Conservation (phyloP, 2,329 filamentous ascomycete genomes). For the Colletotrichum spaethianum region DNA sequence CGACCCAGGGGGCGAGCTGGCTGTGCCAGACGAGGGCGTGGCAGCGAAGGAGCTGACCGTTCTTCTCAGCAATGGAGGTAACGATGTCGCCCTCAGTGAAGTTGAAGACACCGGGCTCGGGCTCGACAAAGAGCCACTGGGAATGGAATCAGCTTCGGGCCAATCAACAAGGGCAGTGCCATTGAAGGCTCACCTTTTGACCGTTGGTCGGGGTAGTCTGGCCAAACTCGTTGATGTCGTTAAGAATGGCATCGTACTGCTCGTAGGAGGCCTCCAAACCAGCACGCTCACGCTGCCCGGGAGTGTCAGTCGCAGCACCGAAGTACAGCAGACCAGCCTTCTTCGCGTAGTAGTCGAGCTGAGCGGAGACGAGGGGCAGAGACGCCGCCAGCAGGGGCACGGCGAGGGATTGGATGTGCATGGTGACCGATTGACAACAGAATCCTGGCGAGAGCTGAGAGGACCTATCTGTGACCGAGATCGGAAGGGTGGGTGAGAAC, state of each 20-base stretch:
- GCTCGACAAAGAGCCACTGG: slow-evolving; percentile 72
- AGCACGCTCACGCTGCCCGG: slow-evolving; percentile 54
- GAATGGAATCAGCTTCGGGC: slow-evolving; percentile 15
- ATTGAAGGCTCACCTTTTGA: slow-evolving; percentile 56
- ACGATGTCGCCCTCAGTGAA: slow-evolving; percentile 70
- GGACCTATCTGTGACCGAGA: slow-evolving; percentile 28
- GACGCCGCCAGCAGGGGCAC: slow-evolving; percentile 48
- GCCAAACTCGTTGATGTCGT: slow-evolving; percentile 70
- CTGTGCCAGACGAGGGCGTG: slow-evolving; percentile 67
- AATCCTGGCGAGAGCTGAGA: background rate
- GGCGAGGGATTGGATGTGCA: slow-evolving; percentile 44
- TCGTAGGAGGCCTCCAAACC: slow-evolving; percentile 66
- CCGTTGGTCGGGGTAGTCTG: slow-evolving; percentile 74
- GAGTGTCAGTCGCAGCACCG: slow-evolving; percentile 72
- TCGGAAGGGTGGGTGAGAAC: slow-evolving; percentile 1
- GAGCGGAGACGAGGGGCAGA: slow-evolving; percentile 49
- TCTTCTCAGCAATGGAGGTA: slow-evolving; percentile 57
- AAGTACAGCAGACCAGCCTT: slow-evolving; percentile 71
- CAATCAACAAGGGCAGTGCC: background rate
- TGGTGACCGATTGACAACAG: slow-evolving; percentile 33
- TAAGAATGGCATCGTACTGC: slow-evolving; percentile 68
- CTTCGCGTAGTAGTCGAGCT: slow-evolving; percentile 65
- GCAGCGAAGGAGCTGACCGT: slow-evolving; percentile 67
- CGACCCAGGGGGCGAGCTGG: slow-evolving; percentile 56
- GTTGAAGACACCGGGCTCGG: slow-evolving; percentile 70